Conservation (phyloP, 225 moss, liverwort and hornwort genomes). For the Polytrichum commune region DNA sequence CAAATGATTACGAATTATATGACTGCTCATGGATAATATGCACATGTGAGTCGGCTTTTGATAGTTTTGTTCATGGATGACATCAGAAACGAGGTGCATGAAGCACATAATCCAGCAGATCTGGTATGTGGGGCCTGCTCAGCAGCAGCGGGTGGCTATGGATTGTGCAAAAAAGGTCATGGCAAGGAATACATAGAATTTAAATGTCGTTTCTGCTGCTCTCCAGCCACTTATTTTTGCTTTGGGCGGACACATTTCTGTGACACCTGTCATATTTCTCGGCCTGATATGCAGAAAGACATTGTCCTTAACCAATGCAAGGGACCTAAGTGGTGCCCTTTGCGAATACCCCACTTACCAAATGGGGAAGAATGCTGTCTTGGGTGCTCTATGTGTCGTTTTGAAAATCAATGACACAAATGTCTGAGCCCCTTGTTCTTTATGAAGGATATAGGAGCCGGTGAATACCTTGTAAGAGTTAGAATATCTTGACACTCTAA, state of each 20-base stretch:
- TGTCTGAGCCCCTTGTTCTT: too few species aligned
- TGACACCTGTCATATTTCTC: conserved; percentile 41
- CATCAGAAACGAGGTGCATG: conserved; percentile 38
- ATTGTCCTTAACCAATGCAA: conserved; percentile 25
- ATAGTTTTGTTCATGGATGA: background rate
- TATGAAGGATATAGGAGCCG: too few species aligned
- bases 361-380: conserved; percentile 69
- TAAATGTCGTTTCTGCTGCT: conserved; percentile 67
- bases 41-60: too few species aligned
- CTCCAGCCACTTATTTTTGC: conserved; percentile 60
- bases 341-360: conserved; percentile 44
- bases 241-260: conserved; percentile 66
- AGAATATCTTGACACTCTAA: too few species aligned
- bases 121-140: conserved; percentile 67
- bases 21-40: too few species aligned
- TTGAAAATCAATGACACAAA: conserved; percentile 40
- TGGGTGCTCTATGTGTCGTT: conserved; percentile 63
- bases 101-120: conserved; percentile 33
- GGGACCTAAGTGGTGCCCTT: conserved; percentile 46
- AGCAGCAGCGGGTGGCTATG: conserved; percentile 44
- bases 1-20: too few species aligned
- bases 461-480: too few species aligned
- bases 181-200: conserved; percentile 67
- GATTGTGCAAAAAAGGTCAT: conserved; percentile 46
- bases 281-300: conserved; percentile 35